Percentiles rank a stretch among this genome's conserved stretches.
Evolutionary conservation across 2,329 filamentous ascomycete genomes (phyloP).

Genomic region (Hymenoscyphus infarciens): DNA sequence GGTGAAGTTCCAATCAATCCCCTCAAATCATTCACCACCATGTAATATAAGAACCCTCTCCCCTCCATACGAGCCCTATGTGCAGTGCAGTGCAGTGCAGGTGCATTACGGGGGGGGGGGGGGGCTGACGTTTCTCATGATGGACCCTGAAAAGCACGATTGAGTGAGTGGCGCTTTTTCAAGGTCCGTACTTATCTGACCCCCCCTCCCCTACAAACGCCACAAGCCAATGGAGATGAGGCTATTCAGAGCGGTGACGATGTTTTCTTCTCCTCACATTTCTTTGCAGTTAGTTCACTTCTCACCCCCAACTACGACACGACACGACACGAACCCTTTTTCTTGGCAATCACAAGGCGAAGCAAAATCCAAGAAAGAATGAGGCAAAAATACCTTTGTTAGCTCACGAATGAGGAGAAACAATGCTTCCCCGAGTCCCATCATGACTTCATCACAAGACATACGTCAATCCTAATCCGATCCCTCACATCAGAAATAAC

Average conservation of each 20-base stretch:
- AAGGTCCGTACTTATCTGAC: not conserved
- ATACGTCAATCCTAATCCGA: not conserved
- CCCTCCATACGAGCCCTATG: not conserved
- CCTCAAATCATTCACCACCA: not conserved
- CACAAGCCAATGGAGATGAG: not conserved
- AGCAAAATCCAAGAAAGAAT: not conserved
- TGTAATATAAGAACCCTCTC: not conserved
- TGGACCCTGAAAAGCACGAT: conserved; percentile 1
- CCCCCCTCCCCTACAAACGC: not conserved
- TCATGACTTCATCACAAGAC: not conserved
- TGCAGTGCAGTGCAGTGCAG: not conserved
- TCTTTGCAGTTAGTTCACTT: not conserved
- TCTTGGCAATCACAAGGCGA: not conserved
- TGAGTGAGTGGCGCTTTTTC: not conserved
- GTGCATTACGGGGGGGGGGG: not conserved
- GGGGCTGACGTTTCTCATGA: not conserved
- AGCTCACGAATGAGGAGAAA: not conserved
- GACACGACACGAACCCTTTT: not conserved
- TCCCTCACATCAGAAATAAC: not conserved
- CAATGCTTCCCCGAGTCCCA: not conserved
- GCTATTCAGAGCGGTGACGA: not conserved
- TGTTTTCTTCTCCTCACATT: not conserved
- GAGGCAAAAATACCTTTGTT: not conserved
- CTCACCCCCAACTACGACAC: not conserved
- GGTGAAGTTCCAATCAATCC: not conserved